These are phyloP conservation scores for Trichoderma afroharzianum DNA, from an alignment of 2,329 filamentous ascomycete species.

Conservation along the genomic window DNA sequence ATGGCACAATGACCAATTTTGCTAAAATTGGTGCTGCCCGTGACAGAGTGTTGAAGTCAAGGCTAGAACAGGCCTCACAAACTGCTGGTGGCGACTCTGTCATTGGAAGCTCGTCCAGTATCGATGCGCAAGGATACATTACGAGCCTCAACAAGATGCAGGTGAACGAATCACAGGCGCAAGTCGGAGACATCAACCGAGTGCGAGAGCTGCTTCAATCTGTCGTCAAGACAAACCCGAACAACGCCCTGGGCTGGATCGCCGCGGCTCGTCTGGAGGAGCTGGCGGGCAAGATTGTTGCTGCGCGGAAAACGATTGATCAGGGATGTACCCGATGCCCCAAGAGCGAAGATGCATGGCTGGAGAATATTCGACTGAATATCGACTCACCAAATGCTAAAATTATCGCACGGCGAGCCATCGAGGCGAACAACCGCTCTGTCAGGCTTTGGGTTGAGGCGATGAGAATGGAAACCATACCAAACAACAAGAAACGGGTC, in stretches of 20 bases:
- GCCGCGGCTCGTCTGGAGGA: constrained; percentile 91
- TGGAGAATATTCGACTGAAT: constrained; percentile 92
- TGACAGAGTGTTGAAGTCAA: constrained; percentile 93
- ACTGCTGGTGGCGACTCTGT: constrained; percentile 61
- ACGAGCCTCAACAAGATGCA: constrained; percentile 84
- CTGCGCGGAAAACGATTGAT: constrained; percentile 82
- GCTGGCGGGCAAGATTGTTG: constrained; percentile 84
- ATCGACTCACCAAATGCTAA: constrained; percentile 84
- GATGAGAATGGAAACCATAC: constrained; percentile 83
- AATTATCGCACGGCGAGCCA: constrained; percentile 88
- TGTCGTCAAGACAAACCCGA: constrained; percentile 94
- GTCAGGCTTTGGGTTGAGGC: constrained; percentile 92
- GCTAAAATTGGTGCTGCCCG: constrained; percentile 94
- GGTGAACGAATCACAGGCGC: constrained; percentile 72
- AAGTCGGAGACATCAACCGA: constrained; percentile 92
- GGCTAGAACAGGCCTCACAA: constrained; percentile 82
- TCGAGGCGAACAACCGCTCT: constrained; percentile 85
- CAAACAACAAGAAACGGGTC: constrained; percentile 85
- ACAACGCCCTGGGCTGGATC: constrained; percentile 93
- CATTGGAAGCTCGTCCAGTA: constrained; percentile 79
- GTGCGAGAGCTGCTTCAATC: constrained; percentile 91
- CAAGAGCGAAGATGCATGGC: constrained; percentile 91
- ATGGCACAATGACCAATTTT: constrained; percentile 97
- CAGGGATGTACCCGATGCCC: constrained; percentile 88
- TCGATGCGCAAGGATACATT: constrained; percentile 93